Evolutionary conservation across 1,284 basidiomycete genomes (phyloP), one percentile per base, ranked within the genome.

Genomic region (Xerocomus amazonicus): DNA sequence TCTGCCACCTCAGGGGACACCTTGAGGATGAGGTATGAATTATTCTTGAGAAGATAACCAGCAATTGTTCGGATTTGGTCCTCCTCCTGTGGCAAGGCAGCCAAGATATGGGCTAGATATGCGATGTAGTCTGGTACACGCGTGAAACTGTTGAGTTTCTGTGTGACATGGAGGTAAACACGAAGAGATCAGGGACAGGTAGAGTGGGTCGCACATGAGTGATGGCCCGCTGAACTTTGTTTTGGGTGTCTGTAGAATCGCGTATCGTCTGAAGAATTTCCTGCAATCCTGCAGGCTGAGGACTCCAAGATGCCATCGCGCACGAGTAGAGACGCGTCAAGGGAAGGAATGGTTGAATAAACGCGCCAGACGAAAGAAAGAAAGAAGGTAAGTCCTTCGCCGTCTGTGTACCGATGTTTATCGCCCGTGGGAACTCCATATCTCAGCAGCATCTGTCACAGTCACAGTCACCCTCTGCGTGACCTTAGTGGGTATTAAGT

Each of bases 11-110:
- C 81, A n/a, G 76, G 73, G 23, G 81, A 73, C 12, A 85, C 80
- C 48, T 73, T 76, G 45, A 87, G 74, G 61, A 92, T 82, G 59
- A 87, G 77, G 50, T 83, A 77, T 36, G 85, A 83, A 62, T 96
- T 92, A 73, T 98, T 99, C 82, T 99, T 99, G 70, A 99, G 84
- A 32, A 99, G 79, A 61, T 98, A 90, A 48, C 96, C 97, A 29
- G 97, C 95, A 70, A 98, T 94, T 52, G 92, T 91, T 50, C 96
- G 83, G 65, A 96, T 92, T 39, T 89, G 87, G 61, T 92, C 89
- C 59, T 94, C 88, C 71, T 98, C 93, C 55, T 83, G 77, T 2
- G 84, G 78, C 76, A 92, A 71, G 41, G 80, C 79, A 44, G 90
- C 86, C 55, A 97, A 82, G 72, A 98, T 93, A 70, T 96, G 92